Evolutionary conservation across 305 asterid genomes (phyloP), one percentile per base, ranked within the genome.

Genomic region (Rubia peregrina): DNA sequence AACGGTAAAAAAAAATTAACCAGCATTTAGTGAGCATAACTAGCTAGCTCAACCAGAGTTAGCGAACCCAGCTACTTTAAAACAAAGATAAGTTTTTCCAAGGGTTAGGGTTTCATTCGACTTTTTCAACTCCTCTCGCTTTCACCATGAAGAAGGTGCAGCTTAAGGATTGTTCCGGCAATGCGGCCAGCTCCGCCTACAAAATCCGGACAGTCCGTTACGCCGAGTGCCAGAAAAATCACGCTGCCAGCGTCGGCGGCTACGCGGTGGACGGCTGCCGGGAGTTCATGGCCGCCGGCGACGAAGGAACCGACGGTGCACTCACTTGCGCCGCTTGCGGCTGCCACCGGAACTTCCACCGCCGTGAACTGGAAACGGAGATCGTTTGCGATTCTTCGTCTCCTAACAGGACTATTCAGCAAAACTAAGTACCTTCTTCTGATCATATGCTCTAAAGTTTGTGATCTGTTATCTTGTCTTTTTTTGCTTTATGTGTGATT

Each of bases 211-310:
- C 69, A 3, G 92, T 86, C 55, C 73, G 94, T 49, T 89, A 88
- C 43, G 85, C 71, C 0, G 96, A 91, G 86, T 91, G 96, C 78
- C 93, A 88, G 60, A 91, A 76, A 83, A 91, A 91, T 21, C 95
- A 91, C 77, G 98, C 96, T 0, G 91, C 96, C 4, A 67, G 79
- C 9, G 86, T 88, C 0, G 96, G 96, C 12, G 96, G 98, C 26
- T 81, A 88, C 78, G 96, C 95, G 1, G 95, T 91, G 63, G 96
- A 91, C 68, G 98, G 98, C 4, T 91, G 98, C 86, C 70, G 93
- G 83, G 98, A 91, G 53, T 91, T 89, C 87, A 83, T 91, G 91
- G 89, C 95, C 3, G 57, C 77, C 30, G 89, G 85, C 5, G 88
- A 78, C 55, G 91, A 85, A 1, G 93, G 86, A 0, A 78, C 84